These are phyloP conservation scores for Odontarrhena argentea DNA, from an alignment of 345 rosid species.

Conservation along the genomic window DNA sequence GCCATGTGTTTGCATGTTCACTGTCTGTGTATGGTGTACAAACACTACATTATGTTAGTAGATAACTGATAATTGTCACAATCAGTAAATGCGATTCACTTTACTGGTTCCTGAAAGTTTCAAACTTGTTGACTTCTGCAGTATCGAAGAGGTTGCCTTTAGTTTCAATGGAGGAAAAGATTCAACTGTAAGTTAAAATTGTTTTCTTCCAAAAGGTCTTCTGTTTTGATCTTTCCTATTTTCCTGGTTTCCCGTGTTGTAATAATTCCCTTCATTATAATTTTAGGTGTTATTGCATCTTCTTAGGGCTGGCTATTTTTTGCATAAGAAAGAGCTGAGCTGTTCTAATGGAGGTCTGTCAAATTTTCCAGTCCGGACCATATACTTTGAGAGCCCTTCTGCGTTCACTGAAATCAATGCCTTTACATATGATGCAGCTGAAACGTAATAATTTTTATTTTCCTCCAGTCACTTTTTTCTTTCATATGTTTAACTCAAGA, in stretches of 20 bases:
- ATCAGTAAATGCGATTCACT: conserved; percentile 13
- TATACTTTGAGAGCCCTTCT: conserved; percentile 86
- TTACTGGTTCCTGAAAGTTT: conserved; percentile 36
- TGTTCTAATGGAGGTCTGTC: conserved; percentile 62
- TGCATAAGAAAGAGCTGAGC: conserved; percentile 61
- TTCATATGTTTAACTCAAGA: conserved; percentile 13
- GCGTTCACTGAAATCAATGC: conserved; percentile 88
- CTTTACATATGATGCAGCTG: conserved; percentile 84
- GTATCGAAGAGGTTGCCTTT: conserved; percentile 93
- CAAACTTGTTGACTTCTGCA: conserved; percentile 42
- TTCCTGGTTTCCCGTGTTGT: conserved; percentile 28
- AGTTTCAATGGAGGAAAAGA: conserved; percentile 99
- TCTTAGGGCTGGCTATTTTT: conserved; percentile 87
- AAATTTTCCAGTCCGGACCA: conserved; percentile 79
- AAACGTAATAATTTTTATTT: conserved; percentile 48
- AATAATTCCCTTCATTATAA: conserved; percentile 33
- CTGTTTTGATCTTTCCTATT: background rate
- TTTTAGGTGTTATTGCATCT: conserved; percentile 88
- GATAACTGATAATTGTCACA: conserved; percentile 10
- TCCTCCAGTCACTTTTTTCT: background rate
- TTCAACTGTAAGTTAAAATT: conserved; percentile 71
- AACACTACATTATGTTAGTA: conserved; percentile 12
- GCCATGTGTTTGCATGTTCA: conserved; percentile 22
- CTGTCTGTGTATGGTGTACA: background rate
- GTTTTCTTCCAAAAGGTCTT: conserved; percentile 12